phyloP scores from a whole-genome alignment of 2,329 filamentous ascomycete species.

The Annulohypoxylon truncatum region DNA sequence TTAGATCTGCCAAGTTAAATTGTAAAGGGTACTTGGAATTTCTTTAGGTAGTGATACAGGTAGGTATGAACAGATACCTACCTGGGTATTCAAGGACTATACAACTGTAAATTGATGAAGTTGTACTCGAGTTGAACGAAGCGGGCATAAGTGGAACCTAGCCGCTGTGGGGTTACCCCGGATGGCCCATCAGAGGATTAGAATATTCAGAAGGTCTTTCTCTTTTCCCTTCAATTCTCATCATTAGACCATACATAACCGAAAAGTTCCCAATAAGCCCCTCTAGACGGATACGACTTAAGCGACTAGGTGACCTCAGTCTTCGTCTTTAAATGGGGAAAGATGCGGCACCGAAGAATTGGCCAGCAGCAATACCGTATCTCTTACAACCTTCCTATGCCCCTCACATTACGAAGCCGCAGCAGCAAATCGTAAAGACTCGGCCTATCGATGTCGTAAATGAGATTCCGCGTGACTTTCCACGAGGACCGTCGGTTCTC shows the following conservation, averaged over 20 bases:
- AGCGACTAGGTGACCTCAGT: background rate
- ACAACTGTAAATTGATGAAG: too few relatives aligned
- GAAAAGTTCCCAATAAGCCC: background rate
- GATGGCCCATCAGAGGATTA: slow-evolving; percentile 12
- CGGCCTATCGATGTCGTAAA: slow-evolving; percentile 46
- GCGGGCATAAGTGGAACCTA: background rate
- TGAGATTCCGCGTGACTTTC: slow-evolving; percentile 51
- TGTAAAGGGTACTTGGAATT: too few relatives aligned
- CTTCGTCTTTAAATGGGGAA: slow-evolving; percentile 43
- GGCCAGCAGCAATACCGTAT: slow-evolving; percentile 66
- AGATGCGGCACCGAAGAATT: slow-evolving; percentile 63
- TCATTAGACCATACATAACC: background rate
- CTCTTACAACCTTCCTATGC: slow-evolving; percentile 63
- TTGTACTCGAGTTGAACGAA: too few relatives aligned
- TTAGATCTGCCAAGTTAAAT: background rate
- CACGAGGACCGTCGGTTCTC: slow-evolving; percentile 59
- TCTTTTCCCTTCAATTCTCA: background rate
- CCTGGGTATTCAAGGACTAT: too few relatives aligned
- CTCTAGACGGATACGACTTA: background rate
- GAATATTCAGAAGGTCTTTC: background rate
- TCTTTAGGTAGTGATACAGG: too few relatives aligned
- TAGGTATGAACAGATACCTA: too few relatives aligned
- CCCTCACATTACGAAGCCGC: slow-evolving; percentile 56
- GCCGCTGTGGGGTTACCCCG: slow-evolving; percentile 1
- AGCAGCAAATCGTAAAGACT: slow-evolving; percentile 55